Percentiles rank a stretch among this genome's conserved stretches.
phyloP scores from a whole-genome alignment of 2,329 filamentous ascomycete genomes.

The Microsporum canis region DNA sequence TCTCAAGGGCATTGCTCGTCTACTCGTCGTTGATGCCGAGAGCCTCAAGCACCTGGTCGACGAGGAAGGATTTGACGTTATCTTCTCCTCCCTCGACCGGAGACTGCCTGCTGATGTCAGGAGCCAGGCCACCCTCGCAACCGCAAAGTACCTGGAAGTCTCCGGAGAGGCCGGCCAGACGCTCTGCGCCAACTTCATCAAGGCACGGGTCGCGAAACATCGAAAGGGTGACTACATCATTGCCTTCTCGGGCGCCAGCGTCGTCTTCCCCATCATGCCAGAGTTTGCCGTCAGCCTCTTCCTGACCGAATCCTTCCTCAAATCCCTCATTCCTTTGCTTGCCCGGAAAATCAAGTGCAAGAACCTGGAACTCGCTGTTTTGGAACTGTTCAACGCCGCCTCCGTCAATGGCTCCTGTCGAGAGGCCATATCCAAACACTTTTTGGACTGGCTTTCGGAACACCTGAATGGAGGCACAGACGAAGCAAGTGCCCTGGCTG shows the following conservation, averaged over 20 bases:
- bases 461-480: slow-evolving; percentile 63
- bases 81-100: slow-evolving; percentile 78
- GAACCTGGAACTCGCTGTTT: slow-evolving; percentile 72
- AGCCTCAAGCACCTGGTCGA: slow-evolving; percentile 44
- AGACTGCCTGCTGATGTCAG: slow-evolving; percentile 61
- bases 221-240: slow-evolving; percentile 82
- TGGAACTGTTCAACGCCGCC: slow-evolving; percentile 84
- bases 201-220: slow-evolving; percentile 55
- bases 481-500: slow-evolving; percentile 43
- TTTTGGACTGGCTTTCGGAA: slow-evolving; percentile 75
- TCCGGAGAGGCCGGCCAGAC: slow-evolving; percentile 59
- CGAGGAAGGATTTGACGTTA: slow-evolving; percentile 67
- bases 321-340: slow-evolving; percentile 64
- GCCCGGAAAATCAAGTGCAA: slow-evolving; percentile 70
- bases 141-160: slow-evolving; percentile 71
- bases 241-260: slow-evolving; percentile 84
- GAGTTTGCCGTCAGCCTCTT: slow-evolving; percentile 67
- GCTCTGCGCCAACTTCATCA: slow-evolving; percentile 64
- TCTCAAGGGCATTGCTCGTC: slow-evolving; percentile 48
- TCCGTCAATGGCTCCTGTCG: slow-evolving; percentile 76
- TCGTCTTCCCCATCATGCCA: slow-evolving; percentile 76
- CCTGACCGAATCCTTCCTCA: slow-evolving; percentile 75
- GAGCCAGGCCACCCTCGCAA: slow-evolving; percentile 69
- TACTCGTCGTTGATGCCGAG: slow-evolving; percentile 45
- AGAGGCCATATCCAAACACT: slow-evolving; percentile 73